Evolutionary conservation across 768 basidiomycete species (phyloP).

Genomic region (Termitomyces eurrhizus): DNA sequence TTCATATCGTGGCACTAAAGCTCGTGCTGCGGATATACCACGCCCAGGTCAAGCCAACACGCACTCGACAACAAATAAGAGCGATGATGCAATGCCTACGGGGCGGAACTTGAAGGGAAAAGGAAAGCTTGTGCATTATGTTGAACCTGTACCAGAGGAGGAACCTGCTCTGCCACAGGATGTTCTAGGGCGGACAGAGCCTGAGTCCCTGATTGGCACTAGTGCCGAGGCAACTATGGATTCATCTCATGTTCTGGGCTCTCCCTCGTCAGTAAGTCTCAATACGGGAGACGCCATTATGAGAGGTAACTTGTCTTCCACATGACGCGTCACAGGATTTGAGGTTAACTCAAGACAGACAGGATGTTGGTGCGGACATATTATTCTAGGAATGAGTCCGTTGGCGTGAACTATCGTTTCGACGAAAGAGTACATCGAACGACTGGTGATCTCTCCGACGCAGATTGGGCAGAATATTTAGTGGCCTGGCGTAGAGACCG

Average conservation of each 20-base stretch:
- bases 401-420: conserved; percentile 42
- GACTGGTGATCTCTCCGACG: conserved; percentile 54
- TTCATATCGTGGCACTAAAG: conserved; percentile 7
- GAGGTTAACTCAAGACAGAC: conserved; percentile 41
- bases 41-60: conserved; percentile 16
- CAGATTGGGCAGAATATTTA: conserved; percentile 78
- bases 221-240: conserved; percentile 54
- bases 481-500: conserved; percentile 78
- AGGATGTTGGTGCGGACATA: conserved; percentile 84
- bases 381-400: conserved; percentile 49
- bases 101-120: conserved; percentile 28
- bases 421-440: conserved; percentile 68
- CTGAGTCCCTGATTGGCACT: conserved; percentile 47
- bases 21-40: conserved; percentile 14
- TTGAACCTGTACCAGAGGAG: conserved; percentile 18
- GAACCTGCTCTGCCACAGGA: conserved; percentile 50
- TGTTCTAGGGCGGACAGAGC: conserved; percentile 62
- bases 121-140: conserved; percentile 37
- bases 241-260: conserved; percentile 9
- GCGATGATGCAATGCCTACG: conserved; percentile 6
- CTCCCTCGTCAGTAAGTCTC: conserved; percentile 19
- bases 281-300: conserved; percentile 57
- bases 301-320: conserved; percentile 49
- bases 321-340: conserved; percentile 8
- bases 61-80: conserved; percentile 12